Conservation (phyloP, 257 asterid species). For the Solanum etuberosum region DNA sequence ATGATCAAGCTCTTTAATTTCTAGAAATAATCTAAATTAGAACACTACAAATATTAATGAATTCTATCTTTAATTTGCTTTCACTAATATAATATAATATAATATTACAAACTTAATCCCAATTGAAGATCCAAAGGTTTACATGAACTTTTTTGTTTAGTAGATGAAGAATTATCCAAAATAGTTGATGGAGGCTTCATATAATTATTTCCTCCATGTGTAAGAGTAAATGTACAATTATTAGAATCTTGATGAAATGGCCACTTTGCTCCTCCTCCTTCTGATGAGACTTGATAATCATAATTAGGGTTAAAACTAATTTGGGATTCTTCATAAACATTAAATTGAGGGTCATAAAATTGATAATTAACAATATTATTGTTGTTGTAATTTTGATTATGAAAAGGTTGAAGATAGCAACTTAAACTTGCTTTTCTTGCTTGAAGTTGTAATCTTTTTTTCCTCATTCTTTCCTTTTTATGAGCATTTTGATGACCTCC, state of each 20-base stretch:
- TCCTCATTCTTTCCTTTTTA: slow-evolving; percentile 87
- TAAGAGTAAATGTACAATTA: slow-evolving; percentile 26
- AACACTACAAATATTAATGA: not conserved
- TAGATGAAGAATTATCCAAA: slow-evolving; percentile 5
- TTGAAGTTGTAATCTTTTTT: slow-evolving; percentile 66
- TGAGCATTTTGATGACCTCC: slow-evolving; percentile 99
- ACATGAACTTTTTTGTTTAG: slow-evolving; percentile 27
- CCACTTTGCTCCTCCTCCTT: not conserved
- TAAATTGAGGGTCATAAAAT: slow-evolving; percentile 39
- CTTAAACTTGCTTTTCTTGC: slow-evolving; percentile 62
- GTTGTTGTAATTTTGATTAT: not conserved
- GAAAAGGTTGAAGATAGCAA: slow-evolving; percentile 53
- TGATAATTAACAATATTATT: slow-evolving; percentile 4
- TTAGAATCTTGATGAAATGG: slow-evolving; percentile 16
- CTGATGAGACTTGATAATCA: not conserved
- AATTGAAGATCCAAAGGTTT: slow-evolving; percentile 57
- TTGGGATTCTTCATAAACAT: slow-evolving; percentile 41
- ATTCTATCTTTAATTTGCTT: slow-evolving; percentile 7
- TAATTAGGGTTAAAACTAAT: slow-evolving; percentile 37
- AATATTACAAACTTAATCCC: slow-evolving; percentile 48
- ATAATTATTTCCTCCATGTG: slow-evolving; percentile 12
- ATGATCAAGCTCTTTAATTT: not conserved
- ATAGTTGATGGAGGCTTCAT: slow-evolving; percentile 7
- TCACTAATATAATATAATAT: not conserved
- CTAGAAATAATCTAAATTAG: not conserved